Evolutionary conservation across 2,329 filamentous ascomycete genomes (phyloP).

Genomic region (Venturia pyrina): DNA sequence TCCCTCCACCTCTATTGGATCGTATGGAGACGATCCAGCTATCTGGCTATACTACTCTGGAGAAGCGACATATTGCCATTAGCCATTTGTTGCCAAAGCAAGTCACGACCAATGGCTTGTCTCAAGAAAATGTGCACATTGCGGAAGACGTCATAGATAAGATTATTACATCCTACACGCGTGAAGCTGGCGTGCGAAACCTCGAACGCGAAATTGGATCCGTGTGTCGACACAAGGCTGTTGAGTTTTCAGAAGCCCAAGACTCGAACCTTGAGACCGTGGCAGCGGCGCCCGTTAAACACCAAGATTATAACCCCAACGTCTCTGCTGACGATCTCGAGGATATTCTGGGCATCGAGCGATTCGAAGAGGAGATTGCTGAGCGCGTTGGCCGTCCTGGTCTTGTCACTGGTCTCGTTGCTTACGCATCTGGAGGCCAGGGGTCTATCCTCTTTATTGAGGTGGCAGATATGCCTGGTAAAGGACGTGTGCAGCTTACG

Average conservation of each 20-base stretch:
- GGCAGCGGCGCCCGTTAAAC: constrained; percentile 33
- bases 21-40: constrained; percentile 95
- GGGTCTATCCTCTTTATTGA: constrained; percentile 98
- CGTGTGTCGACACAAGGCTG: constrained; percentile 89
- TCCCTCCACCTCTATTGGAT: constrained; percentile 85
- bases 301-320: constrained; percentile 54
- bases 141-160: constrained; percentile 81
- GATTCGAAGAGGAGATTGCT: constrained; percentile 90
- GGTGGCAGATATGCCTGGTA: constrained; percentile 92
- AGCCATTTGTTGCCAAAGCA: constrained; percentile 96
- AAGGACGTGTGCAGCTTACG: constrained; percentile 84
- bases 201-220: constrained; percentile 91
- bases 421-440: constrained; percentile 85
- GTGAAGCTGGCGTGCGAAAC: constrained; percentile 91
- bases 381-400: constrained; percentile 74
- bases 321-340: constrained; percentile 77
- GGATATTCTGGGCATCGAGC: constrained; percentile 82
- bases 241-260: constrained; percentile 84
- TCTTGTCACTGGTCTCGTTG: constrained; percentile 91
- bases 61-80: constrained; percentile 90
- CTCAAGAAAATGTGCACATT: constrained; percentile 63
- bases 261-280: constrained; percentile 45
- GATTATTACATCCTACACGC: constrained; percentile 92
- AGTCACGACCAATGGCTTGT: constrained; percentile 78
- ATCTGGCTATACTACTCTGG: constrained; percentile 89